Evolutionary conservation across 768 basidiomycete genomes (phyloP), one percentile per base, ranked within the genome.

Genomic region (Lactifluus subvellereus): DNA sequence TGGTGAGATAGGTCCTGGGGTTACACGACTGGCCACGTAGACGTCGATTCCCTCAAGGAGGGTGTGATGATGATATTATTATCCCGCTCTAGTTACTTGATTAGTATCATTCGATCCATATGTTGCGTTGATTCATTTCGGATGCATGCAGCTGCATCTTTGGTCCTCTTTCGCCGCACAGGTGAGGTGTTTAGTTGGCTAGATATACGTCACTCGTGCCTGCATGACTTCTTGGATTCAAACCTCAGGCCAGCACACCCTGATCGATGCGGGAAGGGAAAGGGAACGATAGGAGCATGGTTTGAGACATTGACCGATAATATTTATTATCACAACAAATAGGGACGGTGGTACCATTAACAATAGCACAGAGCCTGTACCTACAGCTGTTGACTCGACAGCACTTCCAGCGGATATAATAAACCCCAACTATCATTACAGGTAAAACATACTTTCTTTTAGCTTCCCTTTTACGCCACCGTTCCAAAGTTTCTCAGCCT

Each of bases 391-490:
- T 18, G 45, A 27, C n/a, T 38, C 18, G 5, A 30, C 16, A 3
- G 11, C 6, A 16, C 42, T 51, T 13, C 49, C 14, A 43, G 40
- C 18, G 3, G 11, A 57, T 37, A 32, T 30, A 43, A 13, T 13
- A 18, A 51, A 32, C 14, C 48, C 22, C 14, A 35, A 35, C 33
- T 20, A 54, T 14, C 22, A 50, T 67, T 66, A 89, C n/a, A 90
- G 76, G 72, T 91, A 91, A 69, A 82, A 91, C 88, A 91, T 91
- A 0, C 85, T 85, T 42, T 87, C 80, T 73, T 82, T 87, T 70
- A 90, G 71, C 6, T 68, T 71, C 2, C 78, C 81, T 16, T 71
- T 66, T 16, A 88, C 84, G 1, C 87, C 88, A 3, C 70, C 70
- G 18, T 72, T 71, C 90, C 90, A 93, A 47, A 80, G 57, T 16